Conservation (phyloP, 371 early-diverging fungal genomes). For the Amoeboradix gromovi region DNA sequence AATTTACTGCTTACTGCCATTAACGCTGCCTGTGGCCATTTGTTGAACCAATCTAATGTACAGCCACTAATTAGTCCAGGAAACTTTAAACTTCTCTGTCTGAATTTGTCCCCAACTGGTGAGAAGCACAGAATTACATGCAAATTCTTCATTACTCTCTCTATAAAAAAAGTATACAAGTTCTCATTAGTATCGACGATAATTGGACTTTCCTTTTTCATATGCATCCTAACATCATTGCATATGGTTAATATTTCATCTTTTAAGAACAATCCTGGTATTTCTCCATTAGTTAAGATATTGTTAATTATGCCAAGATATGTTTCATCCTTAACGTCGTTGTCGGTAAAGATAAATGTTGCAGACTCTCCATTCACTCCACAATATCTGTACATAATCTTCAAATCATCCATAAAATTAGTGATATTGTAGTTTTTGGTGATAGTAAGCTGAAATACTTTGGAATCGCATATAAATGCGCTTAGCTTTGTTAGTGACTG, state of each 20-base stretch:
- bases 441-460: constrained; percentile 26
- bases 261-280: constrained; percentile 24
- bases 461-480: constrained; percentile 23
- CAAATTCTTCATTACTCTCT: constrained; percentile 24
- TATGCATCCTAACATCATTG: constrained; percentile 15
- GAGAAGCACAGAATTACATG: constrained; percentile 31
- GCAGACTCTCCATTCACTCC: constrained; percentile 20
- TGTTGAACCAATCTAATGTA: constrained; percentile 32
- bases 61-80: constrained; percentile 25
- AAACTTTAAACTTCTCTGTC: constrained; percentile 26
- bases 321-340: constrained; percentile 26
- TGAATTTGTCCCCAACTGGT: constrained; percentile 28
- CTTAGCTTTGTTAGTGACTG: constrained; percentile 25
- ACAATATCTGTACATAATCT: constrained; percentile 24
- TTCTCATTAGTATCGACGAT: constrained; percentile 24
- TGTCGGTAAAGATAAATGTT: constrained; percentile 28
- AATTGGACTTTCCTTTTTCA: constrained; percentile 20
- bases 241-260: constrained; percentile 23
- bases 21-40: constrained; percentile 26
- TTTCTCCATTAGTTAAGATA: constrained; percentile 27
- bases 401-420: constrained; percentile 27
- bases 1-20: constrained; percentile 27
- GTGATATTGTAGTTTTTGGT: constrained; percentile 19
- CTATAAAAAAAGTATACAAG: constrained; percentile 28
- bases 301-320: constrained; percentile 29